phyloP scores from a whole-genome alignment of 768 basidiomycete genomes.

The Amanita thiersii region DNA sequence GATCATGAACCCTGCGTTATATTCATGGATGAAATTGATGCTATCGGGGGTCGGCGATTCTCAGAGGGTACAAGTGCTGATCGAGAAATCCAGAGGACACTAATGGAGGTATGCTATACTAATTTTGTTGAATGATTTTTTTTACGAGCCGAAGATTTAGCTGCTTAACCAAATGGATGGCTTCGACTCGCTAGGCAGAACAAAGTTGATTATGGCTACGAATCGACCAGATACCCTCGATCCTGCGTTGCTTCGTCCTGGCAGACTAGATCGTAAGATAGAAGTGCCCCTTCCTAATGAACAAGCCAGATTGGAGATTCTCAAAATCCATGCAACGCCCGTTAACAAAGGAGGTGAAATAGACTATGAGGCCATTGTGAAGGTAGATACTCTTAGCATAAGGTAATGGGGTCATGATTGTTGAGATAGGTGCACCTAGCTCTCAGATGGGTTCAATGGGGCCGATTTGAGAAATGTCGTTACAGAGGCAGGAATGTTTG shows the following conservation, averaged over 20 bases:
- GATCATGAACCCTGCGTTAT: conserved; percentile 99
- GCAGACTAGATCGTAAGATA: conserved; percentile 94
- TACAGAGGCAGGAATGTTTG: conserved; percentile 97
- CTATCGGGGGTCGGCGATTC: conserved; percentile 84
- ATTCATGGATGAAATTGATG: conserved; percentile 98
- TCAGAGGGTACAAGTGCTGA: conserved; percentile 97
- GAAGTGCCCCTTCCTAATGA: conserved; percentile 98
- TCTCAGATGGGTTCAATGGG: conserved; percentile 91
- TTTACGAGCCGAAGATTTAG: conserved; percentile 28
- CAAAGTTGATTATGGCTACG: conserved; percentile 99
- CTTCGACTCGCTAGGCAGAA: conserved; percentile 91
- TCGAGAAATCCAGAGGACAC: conserved; percentile 95
- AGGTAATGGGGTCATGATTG: not conserved
- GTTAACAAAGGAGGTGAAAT: conserved; percentile 95
- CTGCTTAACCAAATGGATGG: conserved; percentile 99
- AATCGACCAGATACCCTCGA: conserved; percentile 98
- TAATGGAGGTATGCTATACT: conserved; percentile 69
- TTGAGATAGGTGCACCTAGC: conserved; percentile 40
- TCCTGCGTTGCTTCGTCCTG: conserved; percentile 92
- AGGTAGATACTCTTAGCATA: conserved; percentile 40
- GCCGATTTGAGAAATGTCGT: conserved; percentile 94
- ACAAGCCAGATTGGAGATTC: conserved; percentile 90
- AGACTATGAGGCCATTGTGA: conserved; percentile 97
- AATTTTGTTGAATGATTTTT: not conserved
- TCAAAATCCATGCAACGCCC: conserved; percentile 93